Percentiles rank a stretch among this genome's conserved stretches.
Conservation (phyloP, 2,329 filamentous ascomycete genomes). For the Lojkania enalia region DNA sequence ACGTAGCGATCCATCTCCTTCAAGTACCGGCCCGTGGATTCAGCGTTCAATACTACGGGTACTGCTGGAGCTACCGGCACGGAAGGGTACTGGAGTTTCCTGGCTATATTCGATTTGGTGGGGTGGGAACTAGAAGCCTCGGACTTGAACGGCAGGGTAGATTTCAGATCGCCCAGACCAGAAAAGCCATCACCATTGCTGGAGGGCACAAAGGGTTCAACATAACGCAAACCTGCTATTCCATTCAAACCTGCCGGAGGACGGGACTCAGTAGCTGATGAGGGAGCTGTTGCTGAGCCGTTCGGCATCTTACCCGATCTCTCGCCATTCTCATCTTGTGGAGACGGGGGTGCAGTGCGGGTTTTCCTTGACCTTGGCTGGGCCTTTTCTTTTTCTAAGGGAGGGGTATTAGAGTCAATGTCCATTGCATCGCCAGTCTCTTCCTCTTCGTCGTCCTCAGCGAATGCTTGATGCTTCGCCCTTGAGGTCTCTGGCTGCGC, state of each 20-base stretch:
- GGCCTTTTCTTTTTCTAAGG: conserved; percentile 16
- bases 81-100: conserved; percentile 53
- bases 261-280: conserved; percentile 18
- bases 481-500: conserved; percentile 30
- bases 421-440: conserved; percentile 51
- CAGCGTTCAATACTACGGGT: conserved; percentile 50
- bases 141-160: conserved; percentile 62
- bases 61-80: conserved; percentile 55
- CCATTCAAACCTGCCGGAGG: conserved; percentile 42
- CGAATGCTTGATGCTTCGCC: conserved; percentile 37
- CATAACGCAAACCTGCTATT: conserved; percentile 55
- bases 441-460: conserved; percentile 29
- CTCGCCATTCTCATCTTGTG: not conserved
- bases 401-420: conserved; percentile 47
- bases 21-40: conserved; percentile 57
- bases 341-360: not conserved
- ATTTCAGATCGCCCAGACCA: conserved; percentile 57
- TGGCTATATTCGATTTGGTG: conserved; percentile 44
- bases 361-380: conserved; percentile 6
- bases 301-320: conserved; percentile 18
- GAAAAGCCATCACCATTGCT: conserved; percentile 53
- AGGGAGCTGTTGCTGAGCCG: conserved; percentile 18
- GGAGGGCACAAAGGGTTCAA: conserved; percentile 53
- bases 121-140: conserved; percentile 52
- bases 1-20: conserved; percentile 59